Evolutionary conservation across 1,284 basidiomycete genomes (phyloP).

Genomic region (Sporisorium graminicola): DNA sequence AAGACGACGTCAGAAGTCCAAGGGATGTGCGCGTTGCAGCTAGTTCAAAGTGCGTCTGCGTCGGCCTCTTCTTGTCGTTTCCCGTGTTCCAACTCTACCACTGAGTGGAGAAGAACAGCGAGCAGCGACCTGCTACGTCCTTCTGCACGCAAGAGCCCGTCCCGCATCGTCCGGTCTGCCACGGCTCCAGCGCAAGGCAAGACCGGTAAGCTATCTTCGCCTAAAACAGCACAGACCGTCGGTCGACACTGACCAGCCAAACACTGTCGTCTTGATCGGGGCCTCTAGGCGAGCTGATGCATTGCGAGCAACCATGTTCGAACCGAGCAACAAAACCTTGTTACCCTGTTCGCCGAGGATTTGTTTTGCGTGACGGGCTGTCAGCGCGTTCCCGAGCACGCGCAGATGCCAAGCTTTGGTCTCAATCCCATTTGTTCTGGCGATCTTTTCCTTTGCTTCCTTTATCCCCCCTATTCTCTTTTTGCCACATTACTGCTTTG

Average conservation of each 20-base stretch:
- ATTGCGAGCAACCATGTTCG: not conserved
- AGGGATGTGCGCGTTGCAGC: not conserved
- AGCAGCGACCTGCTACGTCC: too few relatives aligned
- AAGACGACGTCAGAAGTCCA: not conserved
- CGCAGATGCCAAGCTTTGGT: slow-evolving; percentile 13
- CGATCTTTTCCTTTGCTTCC: slow-evolving; percentile 17
- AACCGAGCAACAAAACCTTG: too few relatives aligned
- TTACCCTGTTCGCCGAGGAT: not conserved
- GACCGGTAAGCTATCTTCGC: not conserved
- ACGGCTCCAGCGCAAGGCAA: too few relatives aligned
- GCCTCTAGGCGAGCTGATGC: not conserved
- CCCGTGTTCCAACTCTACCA: not conserved
- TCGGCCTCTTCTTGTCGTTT: not conserved
- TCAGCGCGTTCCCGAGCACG: not conserved
- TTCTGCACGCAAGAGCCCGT: slow-evolving; percentile 1
- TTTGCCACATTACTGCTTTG: not conserved
- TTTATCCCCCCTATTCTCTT: not conserved
- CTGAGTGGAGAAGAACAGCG: not conserved
- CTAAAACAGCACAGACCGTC: not conserved
- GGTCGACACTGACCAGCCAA: not conserved
- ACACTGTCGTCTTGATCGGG: not conserved
- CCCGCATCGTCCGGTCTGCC: not conserved
- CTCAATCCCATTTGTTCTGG: slow-evolving; percentile 6
- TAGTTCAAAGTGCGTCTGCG: not conserved
- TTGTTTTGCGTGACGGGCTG: not conserved